A percentile compares a stretch with the other conserved stretches of the same genome.
phyloP scores from a whole-genome alignment of 2,329 filamentous ascomycete species.

The Talaromyces albobiverticillius region DNA sequence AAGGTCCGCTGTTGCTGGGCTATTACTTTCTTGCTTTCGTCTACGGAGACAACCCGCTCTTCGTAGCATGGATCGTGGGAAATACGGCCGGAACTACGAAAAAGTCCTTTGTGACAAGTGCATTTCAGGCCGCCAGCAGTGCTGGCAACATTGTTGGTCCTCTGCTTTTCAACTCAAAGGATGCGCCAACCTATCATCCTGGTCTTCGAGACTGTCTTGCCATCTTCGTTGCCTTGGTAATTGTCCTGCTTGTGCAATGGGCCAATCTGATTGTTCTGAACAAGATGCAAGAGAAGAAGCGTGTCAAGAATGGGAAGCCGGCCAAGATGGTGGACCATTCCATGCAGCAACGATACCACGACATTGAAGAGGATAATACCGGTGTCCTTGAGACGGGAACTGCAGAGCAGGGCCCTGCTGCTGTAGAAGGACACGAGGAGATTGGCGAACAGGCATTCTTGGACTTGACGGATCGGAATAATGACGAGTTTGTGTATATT shows the following conservation, averaged over 20 bases:
- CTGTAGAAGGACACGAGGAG: constrained; percentile 13
- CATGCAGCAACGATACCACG: constrained; percentile 56
- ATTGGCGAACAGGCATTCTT: constrained; percentile 53
- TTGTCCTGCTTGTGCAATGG: constrained; percentile 53
- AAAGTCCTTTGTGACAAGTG: constrained; percentile 61
- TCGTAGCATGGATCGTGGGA: constrained; percentile 66
- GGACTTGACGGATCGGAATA: constrained; percentile 64
- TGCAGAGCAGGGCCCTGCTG: constrained; percentile 11
- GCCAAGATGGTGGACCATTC: constrained; percentile 59
- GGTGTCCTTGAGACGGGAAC: constrained; percentile 17
- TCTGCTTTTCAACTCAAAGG: constrained; percentile 56
- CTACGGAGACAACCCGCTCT: constrained; percentile 63
- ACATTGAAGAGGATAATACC: constrained; percentile 12
- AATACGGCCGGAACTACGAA: constrained; percentile 69
- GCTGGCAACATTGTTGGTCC: constrained; percentile 67
- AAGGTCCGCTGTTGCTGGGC: constrained; percentile 53
- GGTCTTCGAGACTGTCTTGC: constrained; percentile 54
- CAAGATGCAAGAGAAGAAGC: constrained; percentile 52
- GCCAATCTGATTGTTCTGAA: constrained; percentile 54
- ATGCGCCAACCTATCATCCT: constrained; percentile 58
- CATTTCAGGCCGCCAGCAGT: constrained; percentile 62
- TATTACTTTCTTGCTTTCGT: constrained; percentile 67
- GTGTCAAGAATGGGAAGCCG: constrained; percentile 60
- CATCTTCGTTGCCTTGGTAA: constrained; percentile 50
- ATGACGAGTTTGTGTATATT: constrained; percentile 67